Base-by-base conservation (phyloP, 2,329 filamentous ascomycete genomes). In the Cordyceps cateniannulata region DNA sequence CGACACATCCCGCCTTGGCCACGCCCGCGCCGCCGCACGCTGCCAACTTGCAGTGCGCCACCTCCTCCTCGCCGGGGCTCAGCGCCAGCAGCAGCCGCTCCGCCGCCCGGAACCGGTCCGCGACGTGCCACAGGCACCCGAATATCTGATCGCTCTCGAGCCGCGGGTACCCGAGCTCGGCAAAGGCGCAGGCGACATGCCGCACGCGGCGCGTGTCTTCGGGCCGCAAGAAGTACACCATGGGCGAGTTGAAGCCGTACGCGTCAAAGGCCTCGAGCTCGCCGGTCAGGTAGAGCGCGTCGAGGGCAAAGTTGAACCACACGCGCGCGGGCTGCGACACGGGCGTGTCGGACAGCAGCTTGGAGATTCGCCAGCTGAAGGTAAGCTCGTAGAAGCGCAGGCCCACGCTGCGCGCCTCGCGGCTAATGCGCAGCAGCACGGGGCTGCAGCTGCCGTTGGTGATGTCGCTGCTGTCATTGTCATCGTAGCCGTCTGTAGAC, bases 231-330 rank as follows among this genome's bases (percentile, higher is more conserved):
- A 81, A 81, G 65, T 81, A 79, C 51, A 76, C 73, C 76, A 80
- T 77, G 27, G 79, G 78, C 56, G 72, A 71, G 70, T 75, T 77
- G 72, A 79, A 76, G 27, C 77, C 79, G 70, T 75, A 75, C 47
- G 67, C 70, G 65, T 80, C 76, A 67, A 73, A 75, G 14, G 77
- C 76, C 70, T 81, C 78, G 12, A 81, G 71, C 66, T 80, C 77
- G 57, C 79, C 79, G 1, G 74, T 69, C 45, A 82, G 72, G 62
- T 79, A 76, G 27, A 82, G 70, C n/a, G 75, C 71, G 70, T 82
- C 79, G 29, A 70, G 69, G 25, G 61, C 67, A 67, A 78, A 81
- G 70, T 79, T 77, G 76, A 82, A 81, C 72, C 75, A 81, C 16
- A 76, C 73, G 29, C 69, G 69, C 2, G 77, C 69, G 10, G 72